Evolutionary conservation across 306 rosid genomes (phyloP), one percentile per base, ranked within the genome.

Genomic region (Carpinus viminea): DNA sequence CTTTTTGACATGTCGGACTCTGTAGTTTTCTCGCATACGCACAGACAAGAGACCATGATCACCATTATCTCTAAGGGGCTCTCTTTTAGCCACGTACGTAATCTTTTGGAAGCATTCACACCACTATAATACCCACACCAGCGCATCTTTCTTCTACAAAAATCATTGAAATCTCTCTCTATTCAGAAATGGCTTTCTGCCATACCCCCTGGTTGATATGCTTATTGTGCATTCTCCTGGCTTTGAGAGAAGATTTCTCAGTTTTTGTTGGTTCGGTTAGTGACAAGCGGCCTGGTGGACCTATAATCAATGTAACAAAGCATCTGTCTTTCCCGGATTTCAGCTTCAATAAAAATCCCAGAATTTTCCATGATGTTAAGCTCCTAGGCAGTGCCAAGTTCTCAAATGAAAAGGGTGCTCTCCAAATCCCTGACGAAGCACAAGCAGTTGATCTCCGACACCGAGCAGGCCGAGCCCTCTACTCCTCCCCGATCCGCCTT

Each of bases 381-480:
- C 89, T 92, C 46, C 85, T 92, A 4, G 97, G 97, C 2, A 92
- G 93, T 75, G 89, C 94, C 47, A 85, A 81, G 45, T 46, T 92
- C 79, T 88, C 94, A 56, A n/a, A 77, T 24, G 69, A 86, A 79
- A 85, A 79, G 48, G 83, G 76, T 52, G 65, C 88, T 17, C 83
- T 92, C 46, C 93, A 92, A 83, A 88, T 92, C 57, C 97, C 94
- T 2, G 79, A 84, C 38, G 89, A 85, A 53, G 89, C 92, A 17
- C 77, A 78, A 70, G 86, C 80, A 24, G 18, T 72, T 4, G 89
- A 86, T 52, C 80, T 88, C 36, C 85, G 85, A 53, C 83, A 90
- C 28, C 94, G 74, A 87, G 94, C 97, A 5, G 97, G 97, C 8
- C 74, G 91, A 81, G 94, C 93, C 12, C 73, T 92, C 73, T 92